Conservation (phyloP, 2,329 filamentous ascomycete genomes). For the Ophiostoma sp. region DNA sequence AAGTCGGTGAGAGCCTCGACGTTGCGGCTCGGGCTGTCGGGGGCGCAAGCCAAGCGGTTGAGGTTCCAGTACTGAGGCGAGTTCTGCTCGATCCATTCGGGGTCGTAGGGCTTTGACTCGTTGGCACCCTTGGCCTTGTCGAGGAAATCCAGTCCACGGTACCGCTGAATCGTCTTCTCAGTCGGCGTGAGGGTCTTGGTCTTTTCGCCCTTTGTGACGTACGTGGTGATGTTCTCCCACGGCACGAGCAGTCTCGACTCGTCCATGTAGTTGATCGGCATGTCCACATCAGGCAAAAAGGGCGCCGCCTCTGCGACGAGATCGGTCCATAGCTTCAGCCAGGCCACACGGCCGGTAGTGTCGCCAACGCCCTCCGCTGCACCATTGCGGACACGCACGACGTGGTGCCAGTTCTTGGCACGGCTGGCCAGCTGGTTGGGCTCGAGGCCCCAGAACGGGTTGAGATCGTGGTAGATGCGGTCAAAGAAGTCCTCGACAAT, state of each 20-base stretch:
- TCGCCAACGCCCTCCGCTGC: conserved; percentile 39
- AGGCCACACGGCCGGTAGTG: conserved; percentile 38
- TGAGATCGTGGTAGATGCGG: conserved; percentile 48
- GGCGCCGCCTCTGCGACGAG: conserved; percentile 49
- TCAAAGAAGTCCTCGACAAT: conserved; percentile 48
- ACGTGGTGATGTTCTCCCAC: conserved; percentile 49
- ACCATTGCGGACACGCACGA: conserved; percentile 46
- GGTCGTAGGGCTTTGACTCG: conserved; percentile 37
- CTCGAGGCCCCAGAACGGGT: conserved; percentile 51
- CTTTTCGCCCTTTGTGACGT: conserved; percentile 45
- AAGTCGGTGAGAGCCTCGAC: conserved; percentile 38
- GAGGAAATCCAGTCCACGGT: conserved; percentile 38
- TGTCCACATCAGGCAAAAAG: conserved; percentile 58
- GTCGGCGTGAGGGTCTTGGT: conserved; percentile 41
- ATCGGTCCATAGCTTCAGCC: conserved; percentile 44
- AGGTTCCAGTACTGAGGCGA: conserved; percentile 54
- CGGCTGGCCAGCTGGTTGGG: conserved; percentile 33
- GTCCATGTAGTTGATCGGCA: conserved; percentile 60
- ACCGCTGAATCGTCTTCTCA: conserved; percentile 40
- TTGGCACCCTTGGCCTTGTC: conserved; percentile 29
- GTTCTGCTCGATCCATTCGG: conserved; percentile 43
- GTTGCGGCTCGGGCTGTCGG: conserved; percentile 45
- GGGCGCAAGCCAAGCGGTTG: conserved; percentile 51
- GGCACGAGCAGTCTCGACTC: conserved; percentile 58
- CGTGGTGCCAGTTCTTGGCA: conserved; percentile 41